These are phyloP conservation scores for Saccharomyces hybrid DNA, from an alignment of 1,139 yeast species.

Conservation along the genomic window DNA sequence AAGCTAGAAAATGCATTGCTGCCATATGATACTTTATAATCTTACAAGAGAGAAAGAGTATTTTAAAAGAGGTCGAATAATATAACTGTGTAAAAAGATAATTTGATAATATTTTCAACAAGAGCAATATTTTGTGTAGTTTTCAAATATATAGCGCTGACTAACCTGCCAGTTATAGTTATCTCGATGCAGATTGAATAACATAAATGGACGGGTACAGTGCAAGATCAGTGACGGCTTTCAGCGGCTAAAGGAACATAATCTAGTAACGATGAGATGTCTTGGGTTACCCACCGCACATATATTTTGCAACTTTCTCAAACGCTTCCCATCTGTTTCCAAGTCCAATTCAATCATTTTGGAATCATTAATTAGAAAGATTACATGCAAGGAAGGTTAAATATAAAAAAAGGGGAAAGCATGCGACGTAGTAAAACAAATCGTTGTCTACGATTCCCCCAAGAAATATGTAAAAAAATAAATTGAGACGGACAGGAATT, in stretches of 20 bases:
- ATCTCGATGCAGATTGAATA: not conserved
- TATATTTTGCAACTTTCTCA: not conserved
- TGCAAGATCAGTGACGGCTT: not conserved
- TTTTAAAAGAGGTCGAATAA: not conserved
- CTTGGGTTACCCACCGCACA: not conserved
- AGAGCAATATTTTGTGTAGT: not conserved
- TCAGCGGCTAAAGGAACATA: not conserved
- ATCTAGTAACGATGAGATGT: not conserved
- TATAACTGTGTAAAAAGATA: not conserved
- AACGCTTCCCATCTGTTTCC: not conserved
- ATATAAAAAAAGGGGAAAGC: not conserved
- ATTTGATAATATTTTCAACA: not conserved
- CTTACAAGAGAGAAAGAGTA: no score
- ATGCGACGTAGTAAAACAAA: no score
- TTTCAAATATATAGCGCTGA: not conserved
- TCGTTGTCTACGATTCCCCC: not conserved
- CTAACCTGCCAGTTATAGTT: not conserved
- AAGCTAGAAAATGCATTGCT: not conserved
- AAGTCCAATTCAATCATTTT: not conserved
- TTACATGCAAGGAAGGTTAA: not conserved
- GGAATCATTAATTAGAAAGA: not conserved
- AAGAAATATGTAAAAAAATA: conserved; percentile 16
- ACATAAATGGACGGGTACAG: not conserved
- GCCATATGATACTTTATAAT: not conserved
- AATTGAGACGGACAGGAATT: conserved; percentile 66